These are phyloP conservation scores for Rhinocladiella mackenziei DNA, from an alignment of 2,329 filamentous ascomycete genomes.

Conservation along the genomic window DNA sequence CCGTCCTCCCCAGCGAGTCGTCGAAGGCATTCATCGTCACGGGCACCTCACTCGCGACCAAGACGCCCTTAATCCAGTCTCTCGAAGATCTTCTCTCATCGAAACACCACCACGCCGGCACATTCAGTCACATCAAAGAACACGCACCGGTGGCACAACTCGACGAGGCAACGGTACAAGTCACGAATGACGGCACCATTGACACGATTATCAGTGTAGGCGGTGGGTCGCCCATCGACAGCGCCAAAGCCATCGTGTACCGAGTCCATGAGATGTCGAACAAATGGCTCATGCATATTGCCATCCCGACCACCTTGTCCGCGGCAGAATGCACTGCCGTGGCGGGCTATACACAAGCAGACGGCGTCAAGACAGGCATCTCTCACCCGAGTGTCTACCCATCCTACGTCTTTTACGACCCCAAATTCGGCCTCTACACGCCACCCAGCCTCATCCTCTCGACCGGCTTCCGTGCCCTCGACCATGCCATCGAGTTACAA, in stretches of 20 bases:
- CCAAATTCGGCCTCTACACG: slow-evolving; percentile 49
- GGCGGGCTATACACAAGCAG: slow-evolving; percentile 49
- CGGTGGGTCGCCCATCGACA: slow-evolving; percentile 54
- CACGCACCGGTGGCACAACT: slow-evolving; percentile 54
- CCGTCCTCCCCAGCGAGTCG: slow-evolving; percentile 38
- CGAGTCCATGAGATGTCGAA: slow-evolving; percentile 40
- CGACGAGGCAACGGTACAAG: slow-evolving; percentile 49
- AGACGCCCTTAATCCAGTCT: slow-evolving; percentile 50
- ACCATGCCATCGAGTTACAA: slow-evolving; percentile 53
- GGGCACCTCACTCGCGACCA: slow-evolving; percentile 51
- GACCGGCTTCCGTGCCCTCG: slow-evolving; percentile 52
- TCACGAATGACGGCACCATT: slow-evolving; percentile 44
- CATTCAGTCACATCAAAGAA: slow-evolving; percentile 53
- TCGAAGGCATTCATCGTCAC: slow-evolving; percentile 59
- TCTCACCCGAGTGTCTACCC: slow-evolving; percentile 28
- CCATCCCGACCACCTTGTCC: slow-evolving; percentile 49
- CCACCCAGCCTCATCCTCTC: slow-evolving; percentile 49
- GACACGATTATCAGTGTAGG: slow-evolving; percentile 56
- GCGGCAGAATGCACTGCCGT: slow-evolving; percentile 54
- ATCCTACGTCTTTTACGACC: slow-evolving; percentile 44
- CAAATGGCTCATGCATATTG: slow-evolving; percentile 45
- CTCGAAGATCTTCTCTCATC: slow-evolving; percentile 48
- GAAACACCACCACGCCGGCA: slow-evolving; percentile 47
- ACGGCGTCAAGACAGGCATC: slow-evolving; percentile 49
- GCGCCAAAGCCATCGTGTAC: slow-evolving; percentile 47